Percentiles rank a stretch among this genome's conserved stretches.
Evolutionary conservation across 2,329 filamentous ascomycete genomes (phyloP).

Genomic region (Venturia oleaginea): DNA sequence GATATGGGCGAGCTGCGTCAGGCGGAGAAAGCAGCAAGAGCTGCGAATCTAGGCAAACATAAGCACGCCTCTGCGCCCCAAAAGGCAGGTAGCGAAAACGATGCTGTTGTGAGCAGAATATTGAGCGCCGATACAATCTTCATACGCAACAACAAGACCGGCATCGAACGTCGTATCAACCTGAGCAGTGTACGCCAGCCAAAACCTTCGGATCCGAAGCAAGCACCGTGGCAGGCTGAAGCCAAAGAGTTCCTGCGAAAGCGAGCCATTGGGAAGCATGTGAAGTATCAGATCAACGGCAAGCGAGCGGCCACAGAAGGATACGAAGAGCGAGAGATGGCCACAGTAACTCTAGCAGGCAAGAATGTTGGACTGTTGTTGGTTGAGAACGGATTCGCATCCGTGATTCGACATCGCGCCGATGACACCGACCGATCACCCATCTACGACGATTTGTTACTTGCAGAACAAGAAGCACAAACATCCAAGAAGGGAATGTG

Average conservation of each 20-base stretch:
- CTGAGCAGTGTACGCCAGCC: constrained; percentile 90
- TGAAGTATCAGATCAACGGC: constrained; percentile 80
- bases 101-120: constrained; percentile 77
- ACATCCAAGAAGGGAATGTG: constrained; percentile 89
- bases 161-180: constrained; percentile 79
- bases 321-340: constrained; percentile 91
- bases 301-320: constrained; percentile 82
- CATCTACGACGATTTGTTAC: constrained; percentile 83
- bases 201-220: constrained; percentile 77
- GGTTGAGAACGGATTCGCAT: constrained; percentile 88
- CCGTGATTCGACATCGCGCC: constrained; percentile 88
- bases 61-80: constrained; percentile 61
- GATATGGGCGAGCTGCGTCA: constrained; percentile 80
- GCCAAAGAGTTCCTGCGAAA: constrained; percentile 95
- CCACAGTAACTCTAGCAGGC: constrained; percentile 71
- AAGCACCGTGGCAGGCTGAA: constrained; percentile 81
- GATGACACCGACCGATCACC: constrained; percentile 90
- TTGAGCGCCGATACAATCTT: constrained; percentile 84
- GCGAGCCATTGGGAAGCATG: constrained; percentile 90
- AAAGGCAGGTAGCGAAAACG: constrained; percentile 52
- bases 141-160: constrained; percentile 74
- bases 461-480: constrained; percentile 72
- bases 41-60: constrained; percentile 68
- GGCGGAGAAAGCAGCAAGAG: constrained; percentile 79
- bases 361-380: constrained; percentile 79